Evolutionary conservation across 2,329 filamentous ascomycete genomes (phyloP).

Genomic region (Xylariales sp.): DNA sequence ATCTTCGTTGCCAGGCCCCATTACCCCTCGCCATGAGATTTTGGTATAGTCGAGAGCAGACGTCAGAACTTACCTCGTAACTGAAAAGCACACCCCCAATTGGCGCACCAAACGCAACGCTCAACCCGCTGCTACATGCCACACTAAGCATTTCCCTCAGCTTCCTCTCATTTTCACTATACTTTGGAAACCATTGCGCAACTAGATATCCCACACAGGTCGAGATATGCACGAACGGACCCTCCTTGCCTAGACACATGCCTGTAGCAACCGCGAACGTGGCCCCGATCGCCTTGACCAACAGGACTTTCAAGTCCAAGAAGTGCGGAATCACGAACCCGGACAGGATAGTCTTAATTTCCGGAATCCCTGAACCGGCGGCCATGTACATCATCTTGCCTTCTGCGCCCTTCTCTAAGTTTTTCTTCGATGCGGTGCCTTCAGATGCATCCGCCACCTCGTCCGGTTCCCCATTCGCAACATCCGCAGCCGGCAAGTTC

Average conservation of each 20-base stretch:
- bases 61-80: constrained; percentile 35
- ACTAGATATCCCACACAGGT: constrained; percentile 53
- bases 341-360: constrained; percentile 1
- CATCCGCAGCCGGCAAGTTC: background rate
- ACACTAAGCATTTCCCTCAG: constrained; percentile 54
- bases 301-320: constrained; percentile 2
- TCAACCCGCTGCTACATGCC: constrained; percentile 52
- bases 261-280: constrained; percentile 54
- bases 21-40: too few species aligned
- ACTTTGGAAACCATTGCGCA: constrained; percentile 48
- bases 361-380: background rate
- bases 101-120: constrained; percentile 58
- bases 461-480: background rate
- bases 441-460: background rate
- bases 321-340: constrained; percentile 1
- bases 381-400: constrained; percentile 5
- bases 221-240: constrained; percentile 57
- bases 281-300: constrained; percentile 27
- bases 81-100: constrained; percentile 58
- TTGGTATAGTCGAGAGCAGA: too few species aligned
- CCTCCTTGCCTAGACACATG: constrained; percentile 59
- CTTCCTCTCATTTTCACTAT: constrained; percentile 52
- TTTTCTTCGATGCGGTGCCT: background rate
- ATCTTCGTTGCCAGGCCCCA: too few species aligned
- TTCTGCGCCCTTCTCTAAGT: background rate